Conservation (phyloP, 345 rosid genomes). For the Gossypium rotundifolium region DNA sequence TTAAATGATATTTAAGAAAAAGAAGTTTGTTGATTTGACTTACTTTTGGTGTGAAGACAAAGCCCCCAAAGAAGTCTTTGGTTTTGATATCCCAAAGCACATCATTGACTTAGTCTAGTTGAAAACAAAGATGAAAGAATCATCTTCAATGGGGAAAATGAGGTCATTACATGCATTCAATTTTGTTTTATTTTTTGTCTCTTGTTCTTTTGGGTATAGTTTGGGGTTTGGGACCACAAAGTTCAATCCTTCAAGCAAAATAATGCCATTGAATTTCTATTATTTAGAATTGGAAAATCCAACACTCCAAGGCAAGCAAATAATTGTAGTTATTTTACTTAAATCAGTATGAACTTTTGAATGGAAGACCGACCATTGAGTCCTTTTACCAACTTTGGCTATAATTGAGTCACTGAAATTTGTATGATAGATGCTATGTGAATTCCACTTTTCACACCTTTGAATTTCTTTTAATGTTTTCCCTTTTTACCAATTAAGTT, state of each 20-base stretch:
- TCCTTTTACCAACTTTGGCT: background rate
- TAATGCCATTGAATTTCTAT: background rate
- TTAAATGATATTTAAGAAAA: background rate
- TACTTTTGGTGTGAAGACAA: background rate
- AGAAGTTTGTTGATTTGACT: background rate
- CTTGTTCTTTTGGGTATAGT: background rate
- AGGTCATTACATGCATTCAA: background rate
- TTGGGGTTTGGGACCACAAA: constrained; percentile 5
- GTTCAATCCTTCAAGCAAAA: background rate
- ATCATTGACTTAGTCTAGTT: constrained; percentile 10
- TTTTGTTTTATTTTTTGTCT: background rate
- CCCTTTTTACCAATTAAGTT: too few relatives aligned
- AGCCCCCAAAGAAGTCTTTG: background rate
- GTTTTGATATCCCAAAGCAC: background rate
- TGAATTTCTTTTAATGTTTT: too few relatives aligned
- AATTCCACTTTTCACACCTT: background rate
- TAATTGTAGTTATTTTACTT: background rate
- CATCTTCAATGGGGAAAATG: background rate
- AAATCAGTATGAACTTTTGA: background rate
- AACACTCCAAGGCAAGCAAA: constrained; percentile 1
- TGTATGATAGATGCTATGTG: background rate
- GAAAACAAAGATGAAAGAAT: background rate
- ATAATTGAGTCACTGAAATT: background rate
- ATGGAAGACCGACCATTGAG: background rate
- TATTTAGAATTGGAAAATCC: background rate